Evolutionary conservation across 2,329 filamentous ascomycete species (phyloP), one percentile per base, ranked within the genome.

Genomic region (Plenodomus tracheiphilus): DNA sequence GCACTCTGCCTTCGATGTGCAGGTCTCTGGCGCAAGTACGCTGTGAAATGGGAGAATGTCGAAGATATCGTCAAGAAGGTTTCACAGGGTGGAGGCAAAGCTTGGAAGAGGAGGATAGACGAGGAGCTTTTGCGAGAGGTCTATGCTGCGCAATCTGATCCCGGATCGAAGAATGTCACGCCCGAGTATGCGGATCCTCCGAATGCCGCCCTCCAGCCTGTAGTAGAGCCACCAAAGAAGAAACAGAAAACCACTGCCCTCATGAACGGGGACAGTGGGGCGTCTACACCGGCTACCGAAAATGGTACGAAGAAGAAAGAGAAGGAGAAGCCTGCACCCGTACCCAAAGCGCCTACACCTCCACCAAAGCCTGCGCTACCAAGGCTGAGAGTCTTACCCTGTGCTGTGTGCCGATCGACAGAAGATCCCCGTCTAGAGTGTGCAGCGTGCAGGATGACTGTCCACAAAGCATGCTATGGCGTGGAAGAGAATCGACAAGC

Each of bases 381-480:
- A 1, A 90, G 88, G 64, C 85, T 91, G 44, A 87, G 85, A 61
- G 79, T 82, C 7, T 78, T 97, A 48, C 90, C 93, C 2, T 99
- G 94, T 69, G 89, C 89, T 11, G 82, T 99, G 39, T 99, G 94
- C 75, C 79, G 82, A 53, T 82, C 88, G 62, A 75, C 89, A 67
- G 89, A 92, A 41, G 70, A 69, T 9, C 28, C 49, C 20, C 67
- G 67, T 11, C 84, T 90, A 61, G 85, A 87, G 35, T 99, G 94
- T 71, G 83, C 85, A 41, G 91, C 96, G 65, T 99, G 94, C 71
- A 87, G 91, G 44, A 76, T 99, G 72, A 91, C 91, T 3, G 93
- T 97, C 19, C 94, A 99, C 72, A 87, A 89, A 45, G 85, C 85
- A 53, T 99, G 94, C 74, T 99, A 97, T 68, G 94, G 94, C n/a